A percentile compares a stretch with the other conserved stretches of the same genome.
Conservation (phyloP, 768 basidiomycete genomes). For the Tulasnella sp. region DNA sequence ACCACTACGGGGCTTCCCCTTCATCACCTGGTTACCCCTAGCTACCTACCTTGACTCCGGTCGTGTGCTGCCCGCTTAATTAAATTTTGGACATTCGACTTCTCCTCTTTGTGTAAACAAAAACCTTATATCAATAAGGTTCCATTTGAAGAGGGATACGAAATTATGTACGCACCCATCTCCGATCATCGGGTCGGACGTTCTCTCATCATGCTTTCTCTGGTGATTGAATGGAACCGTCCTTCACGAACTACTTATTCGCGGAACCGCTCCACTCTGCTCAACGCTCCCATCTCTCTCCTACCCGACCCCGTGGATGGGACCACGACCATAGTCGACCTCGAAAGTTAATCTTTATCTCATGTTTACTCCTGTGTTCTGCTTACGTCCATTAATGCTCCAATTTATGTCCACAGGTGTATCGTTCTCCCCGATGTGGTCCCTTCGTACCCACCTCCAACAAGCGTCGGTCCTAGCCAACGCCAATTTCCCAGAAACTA, state of each 20-base stretch:
- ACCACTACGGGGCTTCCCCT: too few species aligned
- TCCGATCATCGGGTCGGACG: neutral
- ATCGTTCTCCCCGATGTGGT: constrained; percentile 68
- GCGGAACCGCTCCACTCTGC: constrained; percentile 15
- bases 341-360: too few species aligned
- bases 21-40: too few species aligned
- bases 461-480: constrained; percentile 75
- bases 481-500: constrained; percentile 73
- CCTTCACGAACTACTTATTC: constrained; percentile 65
- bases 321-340: constrained; percentile 23
- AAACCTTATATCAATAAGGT: constrained; percentile 62
- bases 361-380: too few species aligned
- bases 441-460: constrained; percentile 69
- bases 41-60: too few species aligned
- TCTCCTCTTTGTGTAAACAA: too few species aligned
- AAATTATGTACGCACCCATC: constrained; percentile 65
- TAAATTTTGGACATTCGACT: too few species aligned
- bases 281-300: constrained; percentile 7
- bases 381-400: too few species aligned
- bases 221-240: constrained; percentile 51
- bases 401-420: too few species aligned
- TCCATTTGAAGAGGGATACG: constrained; percentile 59
- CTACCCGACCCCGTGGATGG: constrained; percentile 23
- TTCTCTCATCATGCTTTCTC: neutral
- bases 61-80: too few species aligned